Base-by-base conservation (phyloP, 306 rosid genomes). In the Acacia melanoxylon region DNA sequence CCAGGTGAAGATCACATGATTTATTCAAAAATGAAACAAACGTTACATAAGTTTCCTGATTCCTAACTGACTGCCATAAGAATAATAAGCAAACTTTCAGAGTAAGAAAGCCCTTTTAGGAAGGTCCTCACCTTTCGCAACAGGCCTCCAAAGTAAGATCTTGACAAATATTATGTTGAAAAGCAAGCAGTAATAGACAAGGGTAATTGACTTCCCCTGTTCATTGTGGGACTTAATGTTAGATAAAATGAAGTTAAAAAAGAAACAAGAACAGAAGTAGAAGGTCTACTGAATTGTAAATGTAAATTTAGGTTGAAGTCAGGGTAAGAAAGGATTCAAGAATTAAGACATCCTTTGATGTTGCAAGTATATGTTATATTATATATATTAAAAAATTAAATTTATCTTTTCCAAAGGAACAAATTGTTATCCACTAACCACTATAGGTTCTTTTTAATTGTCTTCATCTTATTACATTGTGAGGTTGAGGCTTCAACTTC, bases 131-230 rank as follows among this genome's bases (percentile, higher is more conserved):
- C 98, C 98, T 93, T 90, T 93, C 81, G 61, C 77, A 85, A 95
- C 85, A 68, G 90, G 72, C 82, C 86, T 92, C 72, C 81, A 65
- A 83, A 91, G 90, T 56, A 93, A 75, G 78, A 84, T 79, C 89
- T 90, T 91, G 81, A 86, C 89, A 81, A 90, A 82, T 81, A 89
- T 68, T 75, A 88, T 80, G 86, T 72, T 80, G 74, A 93, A 89
- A 77, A 91, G 82, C 74, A 86, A 67, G 87, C 90, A 78, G 92
- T 88, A 93, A 81, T 84, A 91, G 75, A 87, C 78, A 73, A 84
- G 17, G 54, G 82, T 63, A 40, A 91, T 66, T 15, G 93, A 88
- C 74, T 74, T 76, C n/a, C 78, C 95, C 97, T 94, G 93, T 83
- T 52, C 40, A 77, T 69, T 77, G 20, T 35, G 65, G 51, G 62